These are phyloP conservation scores for Pyricularia pennisetigena DNA, from an alignment of 2,329 filamentous ascomycete genomes.

Conservation along the genomic window DNA sequence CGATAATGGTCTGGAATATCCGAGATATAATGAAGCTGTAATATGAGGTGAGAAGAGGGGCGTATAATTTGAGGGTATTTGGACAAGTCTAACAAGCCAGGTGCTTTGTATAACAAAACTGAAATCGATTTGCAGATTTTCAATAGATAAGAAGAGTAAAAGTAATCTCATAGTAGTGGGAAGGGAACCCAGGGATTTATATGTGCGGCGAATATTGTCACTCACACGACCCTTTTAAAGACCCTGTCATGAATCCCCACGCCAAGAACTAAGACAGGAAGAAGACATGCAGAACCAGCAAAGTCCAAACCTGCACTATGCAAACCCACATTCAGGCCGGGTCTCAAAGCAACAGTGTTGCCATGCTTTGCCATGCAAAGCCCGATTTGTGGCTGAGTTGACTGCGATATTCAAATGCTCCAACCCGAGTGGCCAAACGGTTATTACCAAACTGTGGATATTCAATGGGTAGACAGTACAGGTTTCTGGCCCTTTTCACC, in stretches of 20 bases:
- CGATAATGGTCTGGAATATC: not conserved
- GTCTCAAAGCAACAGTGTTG: not conserved
- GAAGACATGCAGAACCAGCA: not conserved
- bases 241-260: not conserved
- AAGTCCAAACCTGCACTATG: not conserved
- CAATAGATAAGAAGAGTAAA: not conserved
- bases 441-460: not conserved
- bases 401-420: not conserved
- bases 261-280: not conserved
- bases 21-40: not conserved
- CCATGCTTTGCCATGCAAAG: not conserved
- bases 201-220: not conserved
- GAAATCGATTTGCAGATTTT: not conserved
- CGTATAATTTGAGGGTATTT: not conserved
- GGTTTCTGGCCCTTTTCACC: not conserved
- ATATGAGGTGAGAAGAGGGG: not conserved
- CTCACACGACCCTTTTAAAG: not conserved
- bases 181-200: slow-evolving; percentile 1
- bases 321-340: not conserved
- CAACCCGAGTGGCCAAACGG: not conserved
- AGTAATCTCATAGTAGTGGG: not conserved
- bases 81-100: not conserved
- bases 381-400: not conserved
- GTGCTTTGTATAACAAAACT: not conserved
- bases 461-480: not conserved